Conservation (phyloP, 2,329 filamentous ascomycete species). For the Fusarium globosum region DNA sequence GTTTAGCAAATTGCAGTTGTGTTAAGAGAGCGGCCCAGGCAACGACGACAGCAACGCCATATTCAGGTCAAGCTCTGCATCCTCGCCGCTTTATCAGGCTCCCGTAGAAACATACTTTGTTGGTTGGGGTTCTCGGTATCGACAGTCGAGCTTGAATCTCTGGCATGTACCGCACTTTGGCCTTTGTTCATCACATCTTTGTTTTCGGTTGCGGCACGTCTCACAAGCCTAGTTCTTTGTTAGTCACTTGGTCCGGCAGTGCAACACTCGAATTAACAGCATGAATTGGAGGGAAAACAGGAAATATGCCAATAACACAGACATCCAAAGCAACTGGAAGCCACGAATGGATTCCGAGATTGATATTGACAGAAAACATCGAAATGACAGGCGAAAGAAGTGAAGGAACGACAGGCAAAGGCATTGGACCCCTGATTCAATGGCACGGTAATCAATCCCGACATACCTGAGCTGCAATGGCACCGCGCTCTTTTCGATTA, state of each 20-base stretch:
- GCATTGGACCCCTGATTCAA: background rate
- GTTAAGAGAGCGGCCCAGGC: conserved; percentile 6
- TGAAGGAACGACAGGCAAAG: background rate
- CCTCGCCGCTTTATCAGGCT: conserved; percentile 14
- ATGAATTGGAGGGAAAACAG: too few species aligned
- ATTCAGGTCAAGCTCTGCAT: conserved; percentile 9
- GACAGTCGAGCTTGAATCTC: conserved; percentile 67
- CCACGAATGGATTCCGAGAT: background rate
- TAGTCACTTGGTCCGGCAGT: conserved; percentile 4
- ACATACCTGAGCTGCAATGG: conserved; percentile 54
- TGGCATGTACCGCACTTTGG: conserved; percentile 71
- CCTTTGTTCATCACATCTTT: conserved; percentile 71
- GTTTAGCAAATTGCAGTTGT: conserved; percentile 24
- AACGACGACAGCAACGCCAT: conserved; percentile 11
- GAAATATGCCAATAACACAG: background rate
- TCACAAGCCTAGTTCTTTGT: conserved; percentile 61
- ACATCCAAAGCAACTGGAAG: background rate
- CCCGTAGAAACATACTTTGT: conserved; percentile 65
- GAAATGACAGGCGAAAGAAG: background rate
- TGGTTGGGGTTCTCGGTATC: conserved; percentile 69
- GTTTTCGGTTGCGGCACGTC: conserved; percentile 69
- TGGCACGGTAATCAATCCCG: background rate
- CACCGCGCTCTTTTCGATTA: conserved; percentile 53
- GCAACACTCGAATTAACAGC: background rate
- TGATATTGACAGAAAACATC: background rate